These are phyloP conservation scores for Trametes coccinea DNA, from an alignment of 768 basidiomycete species.

Conservation along the genomic window DNA sequence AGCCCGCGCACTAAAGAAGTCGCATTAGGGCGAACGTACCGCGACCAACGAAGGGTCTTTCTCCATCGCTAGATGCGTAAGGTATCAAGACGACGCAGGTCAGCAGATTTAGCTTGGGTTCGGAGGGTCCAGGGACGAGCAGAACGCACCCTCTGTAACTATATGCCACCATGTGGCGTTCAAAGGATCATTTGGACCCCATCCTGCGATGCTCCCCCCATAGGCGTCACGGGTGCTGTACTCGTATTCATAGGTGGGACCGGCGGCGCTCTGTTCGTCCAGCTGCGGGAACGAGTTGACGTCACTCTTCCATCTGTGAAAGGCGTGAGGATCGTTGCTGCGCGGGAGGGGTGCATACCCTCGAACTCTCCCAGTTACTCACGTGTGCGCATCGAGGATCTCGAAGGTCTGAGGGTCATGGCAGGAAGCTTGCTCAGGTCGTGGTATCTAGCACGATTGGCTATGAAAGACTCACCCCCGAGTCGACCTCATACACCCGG, in stretches of 20 bases:
- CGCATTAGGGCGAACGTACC: constrained; percentile 36
- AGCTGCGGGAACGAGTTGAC: constrained; percentile 60
- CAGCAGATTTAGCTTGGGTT: background rate
- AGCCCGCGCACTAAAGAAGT: background rate
- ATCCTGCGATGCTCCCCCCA: constrained; percentile 54
- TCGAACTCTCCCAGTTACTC: constrained; percentile 29
- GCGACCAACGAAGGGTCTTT: constrained; percentile 55
- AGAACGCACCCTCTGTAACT: constrained; percentile 64
- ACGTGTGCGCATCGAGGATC: constrained; percentile 78
- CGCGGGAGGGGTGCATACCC: background rate
- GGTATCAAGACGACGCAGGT: background rate
- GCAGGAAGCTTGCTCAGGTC: background rate
- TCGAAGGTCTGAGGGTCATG: constrained; percentile 61
- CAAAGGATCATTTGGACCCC: constrained; percentile 64
- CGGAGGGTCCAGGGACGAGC: background rate
- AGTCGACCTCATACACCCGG: constrained; percentile 71
- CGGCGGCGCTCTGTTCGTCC: constrained; percentile 53
- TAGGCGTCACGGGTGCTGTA: constrained; percentile 73
- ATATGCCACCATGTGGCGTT: constrained; percentile 85
- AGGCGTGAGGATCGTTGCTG: background rate
- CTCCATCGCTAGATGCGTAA: constrained; percentile 51
- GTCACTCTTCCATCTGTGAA: constrained; percentile 60
- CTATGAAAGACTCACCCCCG: constrained; percentile 46
- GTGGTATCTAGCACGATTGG: background rate
- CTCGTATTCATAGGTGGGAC: constrained; percentile 63